phyloP scores from a whole-genome alignment of 495 filamentous ascomycete species.

The Amorphotheca resinae region DNA sequence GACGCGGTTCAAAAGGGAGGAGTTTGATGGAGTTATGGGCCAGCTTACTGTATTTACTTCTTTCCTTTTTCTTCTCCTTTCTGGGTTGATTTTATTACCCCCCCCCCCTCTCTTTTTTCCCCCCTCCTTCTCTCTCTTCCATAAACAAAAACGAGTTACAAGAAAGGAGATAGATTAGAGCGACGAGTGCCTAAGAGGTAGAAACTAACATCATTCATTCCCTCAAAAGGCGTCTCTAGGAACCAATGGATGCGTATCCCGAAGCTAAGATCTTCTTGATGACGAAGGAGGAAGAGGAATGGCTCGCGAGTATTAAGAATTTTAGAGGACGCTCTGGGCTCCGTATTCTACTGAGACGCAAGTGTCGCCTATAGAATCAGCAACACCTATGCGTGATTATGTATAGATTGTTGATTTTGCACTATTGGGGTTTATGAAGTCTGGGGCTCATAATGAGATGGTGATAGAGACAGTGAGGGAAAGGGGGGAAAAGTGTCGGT shows the following conservation, averaged over 20 bases:
- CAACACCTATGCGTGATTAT: neutral
- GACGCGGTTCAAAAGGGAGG: neutral
- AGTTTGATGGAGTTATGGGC: slow-evolving; percentile 1
- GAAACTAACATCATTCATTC: slow-evolving; percentile 6
- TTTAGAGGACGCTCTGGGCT: slow-evolving; percentile 1
- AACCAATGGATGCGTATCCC: slow-evolving; percentile 34
- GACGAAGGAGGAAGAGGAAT: slow-evolving; percentile 24
- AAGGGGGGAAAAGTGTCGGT: slow-evolving; percentile 21
- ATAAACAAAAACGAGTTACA: neutral
- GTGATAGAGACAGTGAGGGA: slow-evolving; percentile 19
- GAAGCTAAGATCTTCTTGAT: slow-evolving; percentile 34
- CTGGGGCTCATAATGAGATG: slow-evolving; percentile 20
- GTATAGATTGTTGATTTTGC: neutral
- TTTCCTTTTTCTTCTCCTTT: too few relatives aligned
- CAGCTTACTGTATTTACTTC: neutral
- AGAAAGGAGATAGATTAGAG: neutral
- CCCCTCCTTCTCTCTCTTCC: neutral
- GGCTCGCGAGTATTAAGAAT: slow-evolving; percentile 27
- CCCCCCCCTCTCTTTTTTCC: neutral
- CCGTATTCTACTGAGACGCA: neutral
- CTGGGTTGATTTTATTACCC: too few relatives aligned
- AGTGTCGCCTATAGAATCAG: neutral
- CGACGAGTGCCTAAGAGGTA: neutral
- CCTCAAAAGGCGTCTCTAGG: slow-evolving; percentile 25
- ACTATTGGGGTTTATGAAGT: slow-evolving; percentile 7